Evolutionary conservation across 2,329 filamentous ascomycete species (phyloP), one percentile per base, ranked within the genome.

Genomic region (Arthrobotrys conoides): DNA sequence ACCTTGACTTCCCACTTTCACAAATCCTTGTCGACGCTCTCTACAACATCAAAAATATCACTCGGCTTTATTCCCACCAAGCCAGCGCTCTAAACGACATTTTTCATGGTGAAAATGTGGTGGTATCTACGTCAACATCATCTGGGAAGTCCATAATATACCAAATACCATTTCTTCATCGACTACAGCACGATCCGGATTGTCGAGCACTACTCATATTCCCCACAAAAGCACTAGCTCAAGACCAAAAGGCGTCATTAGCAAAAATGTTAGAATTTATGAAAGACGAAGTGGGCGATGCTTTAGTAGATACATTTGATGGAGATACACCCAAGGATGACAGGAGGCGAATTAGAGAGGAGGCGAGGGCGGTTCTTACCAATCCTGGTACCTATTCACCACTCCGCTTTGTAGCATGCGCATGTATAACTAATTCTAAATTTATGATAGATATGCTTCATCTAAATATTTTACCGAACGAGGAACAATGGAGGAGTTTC

Each of bases 61-160:
- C 91, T 0, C 88, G 91, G 75, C 89, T 99, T 44, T 99, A 96
- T 83, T 90, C 93, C 0, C 96, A 99, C 84, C 96, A 99, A 84
- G 90, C 94, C 0, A 93, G 97, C 85, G 96, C 96, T 0, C 93
- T 99, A 82, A 99, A 99, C 83, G 90, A 91, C 77, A 86, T 99
- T 0, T 88, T 95, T 71, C 89, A 91, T 2, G 95, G 94, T 0
- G 89, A 91, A 44, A 91, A 97, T 83, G 93, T 98, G 14, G 95
- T 99, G 65, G 91, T 99, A 0, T 91, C 94, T 0, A 99, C 96
- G 0, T 97, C 95, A 0, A 99, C 96, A 0, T 97, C 93, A 83
- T 99, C 96, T 0, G 96, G 96, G 10, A 99, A 99, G 84, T 97
- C 94, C 5, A 86, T 99, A n/a, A 97, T 99, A 79, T 99, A 98